phyloP scores from a whole-genome alignment of 495 filamentous ascomycete species.

The Clohesyomyces aquaticus region DNA sequence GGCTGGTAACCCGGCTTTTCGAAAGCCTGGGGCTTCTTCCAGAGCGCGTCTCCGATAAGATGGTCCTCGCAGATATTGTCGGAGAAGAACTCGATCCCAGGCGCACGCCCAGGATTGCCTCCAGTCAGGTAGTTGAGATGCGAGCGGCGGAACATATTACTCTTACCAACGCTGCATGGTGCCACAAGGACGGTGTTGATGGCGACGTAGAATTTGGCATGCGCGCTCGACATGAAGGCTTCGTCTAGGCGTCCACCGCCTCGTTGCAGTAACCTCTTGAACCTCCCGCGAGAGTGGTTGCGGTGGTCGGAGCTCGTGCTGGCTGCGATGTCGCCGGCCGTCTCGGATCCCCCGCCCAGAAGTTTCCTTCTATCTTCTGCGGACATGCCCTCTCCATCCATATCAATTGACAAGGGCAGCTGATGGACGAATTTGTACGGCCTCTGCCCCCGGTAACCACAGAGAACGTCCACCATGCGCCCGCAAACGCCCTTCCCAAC shows the following conservation, averaged over 20 bases:
- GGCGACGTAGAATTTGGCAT: conserved; percentile 97
- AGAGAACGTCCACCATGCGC: conserved; percentile 85
- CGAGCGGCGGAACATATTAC: conserved; percentile 94
- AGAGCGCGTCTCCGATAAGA: conserved; percentile 88
- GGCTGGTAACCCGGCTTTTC: conserved; percentile 41
- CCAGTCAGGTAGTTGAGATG: conserved; percentile 81
- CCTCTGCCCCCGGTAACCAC: conserved; percentile 60
- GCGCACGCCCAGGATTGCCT: conserved; percentile 50
- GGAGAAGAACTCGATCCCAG: conserved; percentile 89
- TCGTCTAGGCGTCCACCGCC: conserved; percentile 90
- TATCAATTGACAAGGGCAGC: conserved; percentile 82
- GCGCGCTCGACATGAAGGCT: conserved; percentile 87
- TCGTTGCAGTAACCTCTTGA: conserved; percentile 44
- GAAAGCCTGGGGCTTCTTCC: conserved; percentile 57
- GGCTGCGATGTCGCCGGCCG: conserved; percentile 38
- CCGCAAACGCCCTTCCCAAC: conserved; percentile 75
- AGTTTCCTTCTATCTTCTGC: conserved; percentile 31
- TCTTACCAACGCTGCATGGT: conserved; percentile 95
- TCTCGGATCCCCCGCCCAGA: conserved; percentile 13
- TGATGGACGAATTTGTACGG: conserved; percentile 97
- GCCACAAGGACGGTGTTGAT: conserved; percentile 93
- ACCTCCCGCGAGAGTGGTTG: conserved; percentile 23
- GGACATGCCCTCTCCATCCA: conserved; percentile 49
- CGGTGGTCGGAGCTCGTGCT: conserved; percentile 27
- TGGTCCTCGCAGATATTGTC: conserved; percentile 98